Percentiles rank a stretch among this genome's conserved stretches.
Evolutionary conservation across 176 grass and related monocot genomes (phyloP).

Genomic region (Hordeum vulgare): DNA sequence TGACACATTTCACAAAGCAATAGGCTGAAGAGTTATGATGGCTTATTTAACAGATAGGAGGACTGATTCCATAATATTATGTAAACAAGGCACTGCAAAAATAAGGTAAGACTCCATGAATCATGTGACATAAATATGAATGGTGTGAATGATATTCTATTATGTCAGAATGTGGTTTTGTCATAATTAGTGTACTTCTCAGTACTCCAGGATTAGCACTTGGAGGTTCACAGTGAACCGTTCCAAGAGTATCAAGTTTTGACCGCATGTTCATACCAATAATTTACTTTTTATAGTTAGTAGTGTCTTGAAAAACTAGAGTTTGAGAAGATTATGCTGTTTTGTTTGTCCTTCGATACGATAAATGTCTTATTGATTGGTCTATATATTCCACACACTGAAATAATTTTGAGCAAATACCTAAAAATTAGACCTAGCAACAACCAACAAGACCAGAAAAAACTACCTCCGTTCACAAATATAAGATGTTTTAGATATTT

Average conservation of each 20-base stretch:
- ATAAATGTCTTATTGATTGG: neutral
- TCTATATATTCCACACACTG: neutral
- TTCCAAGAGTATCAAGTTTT: conserved; percentile 2
- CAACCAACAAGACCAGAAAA: neutral
- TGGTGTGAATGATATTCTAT: neutral
- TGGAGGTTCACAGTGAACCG: neutral
- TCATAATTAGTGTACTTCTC: neutral
- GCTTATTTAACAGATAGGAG: neutral
- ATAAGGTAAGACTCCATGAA: neutral
- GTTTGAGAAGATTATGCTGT: neutral
- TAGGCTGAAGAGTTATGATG: neutral
- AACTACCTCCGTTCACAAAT: too few relatives aligned
- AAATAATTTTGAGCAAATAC: neutral
- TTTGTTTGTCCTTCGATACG: neutral
- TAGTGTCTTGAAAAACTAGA: neutral
- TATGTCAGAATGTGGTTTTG: conserved; percentile 5
- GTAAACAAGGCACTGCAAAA: neutral
- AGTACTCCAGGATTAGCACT: neutral
- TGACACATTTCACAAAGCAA: neutral
- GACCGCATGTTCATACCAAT: neutral
- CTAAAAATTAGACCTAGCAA: neutral
- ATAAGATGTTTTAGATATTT: too few relatives aligned
- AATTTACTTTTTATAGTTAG: neutral
- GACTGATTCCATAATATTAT: neutral
- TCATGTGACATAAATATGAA: neutral